Base-by-base conservation (phyloP, 176 grass and related monocot genomes). In the Zea mays region DNA sequence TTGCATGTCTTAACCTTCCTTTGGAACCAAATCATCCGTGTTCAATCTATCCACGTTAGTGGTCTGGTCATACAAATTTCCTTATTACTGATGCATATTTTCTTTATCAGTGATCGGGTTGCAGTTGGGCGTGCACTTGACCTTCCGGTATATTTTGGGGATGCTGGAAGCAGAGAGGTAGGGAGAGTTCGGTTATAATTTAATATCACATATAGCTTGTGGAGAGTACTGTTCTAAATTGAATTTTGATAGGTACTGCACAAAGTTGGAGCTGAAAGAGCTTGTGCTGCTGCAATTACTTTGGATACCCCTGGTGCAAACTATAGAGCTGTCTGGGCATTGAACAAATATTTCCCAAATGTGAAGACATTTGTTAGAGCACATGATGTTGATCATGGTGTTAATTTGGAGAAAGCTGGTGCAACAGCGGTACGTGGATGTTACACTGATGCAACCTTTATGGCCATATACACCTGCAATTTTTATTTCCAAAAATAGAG, bases 401-500 rank as follows among this genome's bases (percentile, higher is more conserved):
- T 99, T 81, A 99, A 99, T 89, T 89, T 99, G 85, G 96, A 99
- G 86, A 99, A 99, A 79, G 96, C 92, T 7, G 96, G 96, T 73
- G 96, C 96, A 82, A 78, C 81, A 62, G 96, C 92, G 69, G 96
- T 99, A 93, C 83, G 96, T 88, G 34, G 57, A 77, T 64, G 54
- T 46, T 51, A 69, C 67, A 74, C 8, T 38, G 43, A 10, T 82
- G 50, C 50, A 73, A 78, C 51, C 52, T 69, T 7, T 60, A 60
- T n/a, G 3, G 2, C 49, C 34, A 65, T 73, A 50, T 72, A 54
- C 55, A n/a, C 49, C 60, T 36, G 11, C 19, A 58, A 9, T 33
- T 60, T 57, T 52, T 3, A 16, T 61, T 47, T 69, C 5, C 10
- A 47, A 69, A 47, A 14, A 60, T 44, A 21, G 56, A 43, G 43